A percentile compares a stretch with the other conserved stretches of the same genome.
Conservation (phyloP, 2,329 filamentous ascomycete species). For the Sclerotinia subarctica region DNA sequence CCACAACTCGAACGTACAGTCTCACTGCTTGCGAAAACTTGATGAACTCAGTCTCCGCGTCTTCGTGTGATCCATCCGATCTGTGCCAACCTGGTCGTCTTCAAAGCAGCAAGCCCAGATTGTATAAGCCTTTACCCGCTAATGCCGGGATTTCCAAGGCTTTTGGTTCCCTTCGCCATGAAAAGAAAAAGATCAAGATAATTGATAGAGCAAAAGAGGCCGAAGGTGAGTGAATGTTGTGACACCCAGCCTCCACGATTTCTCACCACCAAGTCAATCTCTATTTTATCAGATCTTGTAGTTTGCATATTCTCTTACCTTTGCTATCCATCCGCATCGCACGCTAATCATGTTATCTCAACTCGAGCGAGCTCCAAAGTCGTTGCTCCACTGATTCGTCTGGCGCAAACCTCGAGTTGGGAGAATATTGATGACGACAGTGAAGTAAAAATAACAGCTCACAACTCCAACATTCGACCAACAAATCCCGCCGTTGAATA, state of each 20-base stretch:
- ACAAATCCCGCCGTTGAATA: neutral
- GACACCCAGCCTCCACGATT: conserved; percentile 21
- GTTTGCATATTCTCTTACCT: conserved; percentile 2
- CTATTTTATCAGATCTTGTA: conserved; percentile 12
- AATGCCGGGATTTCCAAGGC: conserved; percentile 10
- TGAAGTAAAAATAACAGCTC: conserved; percentile 25
- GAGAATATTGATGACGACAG: conserved; percentile 23
- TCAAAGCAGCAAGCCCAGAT: conserved; percentile 16
- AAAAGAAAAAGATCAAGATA: neutral
- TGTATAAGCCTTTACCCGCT: conserved; percentile 12
- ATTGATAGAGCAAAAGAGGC: conserved; percentile 2
- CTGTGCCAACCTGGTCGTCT: conserved; percentile 18
- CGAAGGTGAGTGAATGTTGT: conserved; percentile 20
- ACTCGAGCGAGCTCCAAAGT: conserved; percentile 13
- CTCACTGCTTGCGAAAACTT: neutral
- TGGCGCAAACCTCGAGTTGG: conserved; percentile 24
- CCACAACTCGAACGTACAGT: neutral
- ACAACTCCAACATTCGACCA: neutral
- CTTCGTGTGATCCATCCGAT: conserved; percentile 9
- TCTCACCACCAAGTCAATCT: conserved; percentile 6
- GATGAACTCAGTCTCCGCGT: neutral
- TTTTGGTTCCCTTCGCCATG: conserved; percentile 5
- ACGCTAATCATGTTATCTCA: conserved; percentile 10
- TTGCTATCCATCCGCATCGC: conserved; percentile 18
- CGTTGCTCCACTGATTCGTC: conserved; percentile 21